phyloP scores from a whole-genome alignment of 2,329 filamentous ascomycete genomes.

The Xylaria sp. region DNA sequence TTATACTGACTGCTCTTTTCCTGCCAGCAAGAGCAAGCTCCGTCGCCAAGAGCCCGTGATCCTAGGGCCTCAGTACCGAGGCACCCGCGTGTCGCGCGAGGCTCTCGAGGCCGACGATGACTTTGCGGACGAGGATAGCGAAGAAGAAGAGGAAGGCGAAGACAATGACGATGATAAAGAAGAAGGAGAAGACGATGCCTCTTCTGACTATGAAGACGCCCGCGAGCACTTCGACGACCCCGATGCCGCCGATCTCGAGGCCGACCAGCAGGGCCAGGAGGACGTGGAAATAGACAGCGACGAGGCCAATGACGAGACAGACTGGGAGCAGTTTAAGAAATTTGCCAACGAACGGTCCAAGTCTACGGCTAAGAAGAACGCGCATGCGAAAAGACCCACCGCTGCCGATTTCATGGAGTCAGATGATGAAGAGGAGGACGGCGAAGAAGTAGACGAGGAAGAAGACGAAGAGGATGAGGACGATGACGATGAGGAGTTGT shows the following conservation, averaged over 20 bases:
- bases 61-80: constrained; percentile 83
- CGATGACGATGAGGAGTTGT: constrained; percentile 40
- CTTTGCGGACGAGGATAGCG: constrained; percentile 37
- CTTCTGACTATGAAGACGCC: constrained; percentile 49
- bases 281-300: constrained; percentile 72
- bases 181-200: constrained; percentile 57
- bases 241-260: constrained; percentile 64
- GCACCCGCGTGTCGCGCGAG: constrained; percentile 76
- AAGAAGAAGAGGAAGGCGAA: constrained; percentile 50
- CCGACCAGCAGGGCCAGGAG: constrained; percentile 60
- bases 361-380: constrained; percentile 52
- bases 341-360: constrained; percentile 72
- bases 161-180: constrained; percentile 54
- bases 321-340: constrained; percentile 82
- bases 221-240: constrained; percentile 63
- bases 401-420: constrained; percentile 68
- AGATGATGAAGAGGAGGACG: constrained; percentile 50
- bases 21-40: constrained; percentile 79
- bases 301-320: constrained; percentile 82
- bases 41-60: constrained; percentile 75
- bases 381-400: constrained; percentile 56
- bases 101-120: constrained; percentile 60
- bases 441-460: constrained; percentile 3
- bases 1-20: constrained; percentile 17
- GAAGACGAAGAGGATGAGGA: constrained; percentile 48